These are phyloP conservation scores for Aspergillus pseudonomiae DNA, from an alignment of 2,329 filamentous ascomycete genomes.

Conservation along the genomic window DNA sequence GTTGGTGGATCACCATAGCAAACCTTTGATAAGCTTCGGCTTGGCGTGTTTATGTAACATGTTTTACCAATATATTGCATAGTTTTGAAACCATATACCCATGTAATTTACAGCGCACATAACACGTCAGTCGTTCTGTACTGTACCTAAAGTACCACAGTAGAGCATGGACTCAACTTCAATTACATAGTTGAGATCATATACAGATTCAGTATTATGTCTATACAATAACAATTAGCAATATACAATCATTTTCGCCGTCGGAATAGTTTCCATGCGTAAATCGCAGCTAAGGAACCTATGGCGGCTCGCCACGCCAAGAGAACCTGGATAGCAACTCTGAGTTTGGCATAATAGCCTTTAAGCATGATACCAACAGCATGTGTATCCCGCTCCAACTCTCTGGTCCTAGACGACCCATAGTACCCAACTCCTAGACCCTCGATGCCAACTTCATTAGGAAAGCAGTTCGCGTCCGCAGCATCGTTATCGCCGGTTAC, in stretches of 20 bases:
- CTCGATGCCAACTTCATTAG: conserved; percentile 43
- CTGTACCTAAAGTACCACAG: neutral
- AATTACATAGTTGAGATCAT: neutral
- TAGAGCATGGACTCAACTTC: neutral
- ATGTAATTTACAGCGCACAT: neutral
- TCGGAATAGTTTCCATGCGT: conserved; percentile 34
- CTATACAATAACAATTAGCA: neutral
- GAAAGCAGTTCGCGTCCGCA: conserved; percentile 25
- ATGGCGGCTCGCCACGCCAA: conserved; percentile 41
- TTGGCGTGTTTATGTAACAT: conserved; percentile 7
- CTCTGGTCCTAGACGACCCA: conserved; percentile 25
- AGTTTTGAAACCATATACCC: no score
- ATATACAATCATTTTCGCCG: conserved; percentile 11
- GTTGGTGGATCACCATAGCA: conserved; percentile 1
- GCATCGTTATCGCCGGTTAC: conserved; percentile 23
- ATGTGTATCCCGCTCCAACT: conserved; percentile 33
- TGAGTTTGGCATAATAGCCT: conserved; percentile 48
- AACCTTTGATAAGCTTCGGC: conserved; percentile 2
- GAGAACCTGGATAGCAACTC: conserved; percentile 44
- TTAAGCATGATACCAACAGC: conserved; percentile 46
- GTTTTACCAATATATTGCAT: conserved; percentile 1
- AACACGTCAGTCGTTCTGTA: neutral
- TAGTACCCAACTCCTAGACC: conserved; percentile 42
- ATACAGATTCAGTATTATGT: neutral
- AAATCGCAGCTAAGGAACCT: conserved; percentile 33